phyloP scores from a whole-genome alignment of 208 protist genomes.

The Trypanosoma boissoni region DNA sequence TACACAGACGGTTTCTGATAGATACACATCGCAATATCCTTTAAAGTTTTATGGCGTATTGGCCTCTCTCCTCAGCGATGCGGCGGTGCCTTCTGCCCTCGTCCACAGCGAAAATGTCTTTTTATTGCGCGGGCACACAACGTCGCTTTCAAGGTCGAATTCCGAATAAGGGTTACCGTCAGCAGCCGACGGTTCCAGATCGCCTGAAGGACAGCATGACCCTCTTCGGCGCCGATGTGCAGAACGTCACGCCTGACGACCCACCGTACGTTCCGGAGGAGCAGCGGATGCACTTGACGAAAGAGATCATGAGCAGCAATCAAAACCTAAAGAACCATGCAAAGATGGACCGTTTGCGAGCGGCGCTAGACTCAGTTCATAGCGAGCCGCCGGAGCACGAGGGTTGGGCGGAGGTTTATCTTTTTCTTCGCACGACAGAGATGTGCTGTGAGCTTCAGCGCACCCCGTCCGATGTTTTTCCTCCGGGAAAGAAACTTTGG shows the following conservation, averaged over 20 bases:
- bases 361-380: constrained; percentile 60
- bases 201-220: constrained; percentile 76
- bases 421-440: constrained; percentile 87
- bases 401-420: constrained; percentile 79
- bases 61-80: too few relatives aligned
- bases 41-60: too few relatives aligned
- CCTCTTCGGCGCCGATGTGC: constrained; percentile 53
- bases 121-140: constrained; percentile 4
- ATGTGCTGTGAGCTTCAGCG: constrained; percentile 71
- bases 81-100: not conserved
- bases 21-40: too few relatives aligned
- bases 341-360: constrained; percentile 79
- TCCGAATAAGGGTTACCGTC: constrained; percentile 81
- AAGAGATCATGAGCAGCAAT: constrained; percentile 53
- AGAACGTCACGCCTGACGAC: constrained; percentile 42
- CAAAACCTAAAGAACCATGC: constrained; percentile 59
- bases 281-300: constrained; percentile 56
- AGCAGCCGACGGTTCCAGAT: constrained; percentile 68
- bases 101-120: too few relatives aligned
- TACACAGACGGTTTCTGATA: too few relatives aligned
- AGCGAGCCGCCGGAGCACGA: constrained; percentile 44
- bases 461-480: constrained; percentile 61
- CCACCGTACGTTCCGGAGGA: constrained; percentile 76
- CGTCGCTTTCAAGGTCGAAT: constrained; percentile 33
- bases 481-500: constrained; percentile 79